Percentiles rank a stretch among this genome's conserved stretches.
Conservation (phyloP, 2,329 filamentous ascomycete genomes). For the Fusarium palustre region DNA sequence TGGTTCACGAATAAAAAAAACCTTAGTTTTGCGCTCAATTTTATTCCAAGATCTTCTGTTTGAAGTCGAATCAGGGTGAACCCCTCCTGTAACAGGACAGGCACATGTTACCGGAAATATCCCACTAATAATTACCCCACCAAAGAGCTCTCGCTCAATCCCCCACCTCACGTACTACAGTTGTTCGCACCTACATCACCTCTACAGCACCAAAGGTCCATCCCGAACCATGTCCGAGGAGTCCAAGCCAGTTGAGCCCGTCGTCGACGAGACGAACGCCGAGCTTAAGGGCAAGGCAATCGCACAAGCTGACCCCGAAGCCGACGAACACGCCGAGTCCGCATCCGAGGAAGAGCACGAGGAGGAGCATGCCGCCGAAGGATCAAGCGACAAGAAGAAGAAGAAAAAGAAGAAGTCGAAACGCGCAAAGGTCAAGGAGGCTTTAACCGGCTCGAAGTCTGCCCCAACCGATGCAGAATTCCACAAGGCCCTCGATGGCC, state of each 20-base stretch:
- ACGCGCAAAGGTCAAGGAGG: slow-evolving; percentile 69
- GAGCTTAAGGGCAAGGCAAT: slow-evolving; percentile 62
- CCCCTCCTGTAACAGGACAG: slow-evolving; percentile 8
- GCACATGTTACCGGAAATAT: slow-evolving; percentile 28
- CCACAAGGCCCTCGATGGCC: slow-evolving; percentile 64
- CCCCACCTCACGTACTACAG: slow-evolving; percentile 27
- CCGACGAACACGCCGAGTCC: slow-evolving; percentile 62
- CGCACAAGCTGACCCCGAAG: slow-evolving; percentile 52
- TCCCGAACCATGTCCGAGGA: slow-evolving; percentile 63
- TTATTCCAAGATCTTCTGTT: not conserved
- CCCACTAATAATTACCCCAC: slow-evolving; percentile 42
- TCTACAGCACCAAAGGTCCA: slow-evolving; percentile 15
- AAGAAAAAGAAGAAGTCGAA: slow-evolving; percentile 76
- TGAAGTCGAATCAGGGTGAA: not conserved
- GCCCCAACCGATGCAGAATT: slow-evolving; percentile 53
- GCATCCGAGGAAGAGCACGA: slow-evolving; percentile 56
- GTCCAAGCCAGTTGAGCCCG: slow-evolving; percentile 70
- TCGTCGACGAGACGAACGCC: slow-evolving; percentile 62
- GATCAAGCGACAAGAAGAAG: slow-evolving; percentile 54
- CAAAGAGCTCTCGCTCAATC: slow-evolving; percentile 37
- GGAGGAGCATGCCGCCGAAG: slow-evolving; percentile 55
- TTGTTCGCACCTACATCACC: slow-evolving; percentile 35
- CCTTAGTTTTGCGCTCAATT: too few species aligned
- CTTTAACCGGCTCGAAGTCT: slow-evolving; percentile 53
- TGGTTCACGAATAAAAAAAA: too few species aligned